A percentile compares a stretch with the other conserved stretches of the same genome.
Evolutionary conservation across 768 basidiomycete genomes (phyloP).

Genomic region (Scleroderma bovista): DNA sequence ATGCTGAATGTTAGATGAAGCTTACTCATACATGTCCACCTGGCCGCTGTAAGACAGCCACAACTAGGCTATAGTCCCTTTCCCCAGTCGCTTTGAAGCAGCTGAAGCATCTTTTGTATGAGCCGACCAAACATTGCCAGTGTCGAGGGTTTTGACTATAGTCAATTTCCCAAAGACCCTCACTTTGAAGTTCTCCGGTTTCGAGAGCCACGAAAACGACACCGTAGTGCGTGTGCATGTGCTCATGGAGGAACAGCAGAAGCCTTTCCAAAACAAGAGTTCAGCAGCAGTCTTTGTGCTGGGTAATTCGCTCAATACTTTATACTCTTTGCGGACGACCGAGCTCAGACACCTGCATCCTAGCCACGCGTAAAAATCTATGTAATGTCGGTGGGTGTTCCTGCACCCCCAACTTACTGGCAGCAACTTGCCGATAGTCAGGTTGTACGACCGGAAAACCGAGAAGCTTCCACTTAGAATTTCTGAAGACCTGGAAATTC

Average conservation of each 20-base stretch:
- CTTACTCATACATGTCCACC: slow-evolving; percentile 91
- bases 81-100: slow-evolving; percentile 48
- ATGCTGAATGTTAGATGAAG: slow-evolving; percentile 9
- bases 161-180: slow-evolving; percentile 59
- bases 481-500: slow-evolving; percentile 64
- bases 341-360: slow-evolving; percentile 71
- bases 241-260: slow-evolving; percentile 89
- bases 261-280: slow-evolving; percentile 73
- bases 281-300: slow-evolving; percentile 45
- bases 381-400: slow-evolving; percentile 58
- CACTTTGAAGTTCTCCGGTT: slow-evolving; percentile 61
- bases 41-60: slow-evolving; percentile 72
- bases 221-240: slow-evolving; percentile 61
- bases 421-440: slow-evolving; percentile 43
- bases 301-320: slow-evolving; percentile 47
- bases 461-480: slow-evolving; percentile 61
- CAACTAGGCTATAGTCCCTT: slow-evolving; percentile 61
- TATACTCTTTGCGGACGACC: slow-evolving; percentile 75
- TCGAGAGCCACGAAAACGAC: slow-evolving; percentile 61
- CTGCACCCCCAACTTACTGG: slow-evolving; percentile 59
- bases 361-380: slow-evolving; percentile 70
- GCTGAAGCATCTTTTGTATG: slow-evolving; percentile 70
- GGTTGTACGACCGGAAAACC: slow-evolving; percentile 70
- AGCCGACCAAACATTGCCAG: slow-evolving; percentile 43
- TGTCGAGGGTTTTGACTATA: slow-evolving; percentile 55